Percentiles rank a stretch among this genome's conserved stretches.
Evolutionary conservation across 805 yeast species (phyloP).

Genomic region (Aciculoconidium aculeatum): DNA sequence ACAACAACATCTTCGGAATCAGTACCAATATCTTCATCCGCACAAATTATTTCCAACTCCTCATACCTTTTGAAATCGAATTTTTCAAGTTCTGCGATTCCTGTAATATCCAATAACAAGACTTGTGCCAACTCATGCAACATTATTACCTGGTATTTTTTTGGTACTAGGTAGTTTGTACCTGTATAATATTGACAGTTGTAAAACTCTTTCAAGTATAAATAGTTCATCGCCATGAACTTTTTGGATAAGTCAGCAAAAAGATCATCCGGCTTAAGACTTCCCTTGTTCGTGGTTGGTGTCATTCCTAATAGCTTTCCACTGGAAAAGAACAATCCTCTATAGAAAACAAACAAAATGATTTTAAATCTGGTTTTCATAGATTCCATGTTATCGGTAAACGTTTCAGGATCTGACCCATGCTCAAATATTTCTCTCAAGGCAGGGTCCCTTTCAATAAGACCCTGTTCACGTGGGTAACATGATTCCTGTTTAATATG

Average conservation of each 20-base stretch:
- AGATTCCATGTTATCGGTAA: constrained; percentile 22
- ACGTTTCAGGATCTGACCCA: constrained; percentile 6
- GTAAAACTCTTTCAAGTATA: constrained; percentile 12
- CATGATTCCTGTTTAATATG: constrained; percentile 17
- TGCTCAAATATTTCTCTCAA: constrained; percentile 9
- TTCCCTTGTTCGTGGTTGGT: constrained; percentile 7
- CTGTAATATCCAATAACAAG: constrained; percentile 10
- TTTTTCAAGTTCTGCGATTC: constrained; percentile 9
- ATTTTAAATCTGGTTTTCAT: constrained; percentile 22
- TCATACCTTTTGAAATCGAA: constrained; percentile 4
- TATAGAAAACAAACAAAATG: constrained; percentile 12
- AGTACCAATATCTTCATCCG: constrained; percentile 1
- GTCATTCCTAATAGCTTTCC: constrained; percentile 7
- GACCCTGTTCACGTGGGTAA: constrained; percentile 19
- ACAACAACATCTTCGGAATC: constrained; percentile 2
- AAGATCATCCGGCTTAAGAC: constrained; percentile 7
- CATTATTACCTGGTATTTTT: constrained; percentile 6
- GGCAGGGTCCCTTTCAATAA: constrained; percentile 17
- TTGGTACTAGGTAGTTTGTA: constrained; percentile 2
- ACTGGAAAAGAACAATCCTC: constrained; percentile 12
- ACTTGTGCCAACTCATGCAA: constrained; percentile 9
- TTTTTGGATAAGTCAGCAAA: constrained; percentile 9
- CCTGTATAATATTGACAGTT: constrained; percentile 1
- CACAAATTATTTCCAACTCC: neutral
- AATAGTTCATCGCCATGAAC: constrained; percentile 8